Evolutionary conservation across 257 asterid genomes (phyloP).

Genomic region (Petunia axillaris): DNA sequence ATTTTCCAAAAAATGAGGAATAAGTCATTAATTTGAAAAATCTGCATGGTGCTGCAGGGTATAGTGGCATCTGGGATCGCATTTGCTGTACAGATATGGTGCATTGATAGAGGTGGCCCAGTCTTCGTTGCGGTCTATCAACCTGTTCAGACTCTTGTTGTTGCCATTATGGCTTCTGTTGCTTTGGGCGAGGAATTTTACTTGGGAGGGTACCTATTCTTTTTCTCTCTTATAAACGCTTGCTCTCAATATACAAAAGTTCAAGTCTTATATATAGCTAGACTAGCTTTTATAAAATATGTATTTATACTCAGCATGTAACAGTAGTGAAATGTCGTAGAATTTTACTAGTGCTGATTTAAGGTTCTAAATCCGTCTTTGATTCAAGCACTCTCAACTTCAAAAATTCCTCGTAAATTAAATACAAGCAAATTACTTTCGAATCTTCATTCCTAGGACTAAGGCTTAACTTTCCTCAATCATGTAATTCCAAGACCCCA

Average conservation of each 20-base stretch:
- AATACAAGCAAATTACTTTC: neutral
- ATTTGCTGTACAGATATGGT: constrained; percentile 99
- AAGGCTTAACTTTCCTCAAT: neutral
- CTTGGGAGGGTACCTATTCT: constrained; percentile 76
- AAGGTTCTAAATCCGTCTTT: neutral
- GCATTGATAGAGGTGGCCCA: constrained; percentile 97
- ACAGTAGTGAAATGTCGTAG: too few relatives aligned
- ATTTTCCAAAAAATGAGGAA: too few relatives aligned
- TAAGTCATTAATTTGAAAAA: too few relatives aligned
- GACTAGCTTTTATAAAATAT: neutral
- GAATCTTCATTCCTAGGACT: neutral
- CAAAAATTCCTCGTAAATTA: neutral
- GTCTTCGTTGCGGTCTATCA: constrained; percentile 97
- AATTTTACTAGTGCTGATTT: too few relatives aligned
- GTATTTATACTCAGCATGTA: neutral
- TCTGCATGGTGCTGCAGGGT: constrained; percentile 55
- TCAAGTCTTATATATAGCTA: too few relatives aligned
- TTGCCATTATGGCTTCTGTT: constrained; percentile 76
- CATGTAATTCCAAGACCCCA: neutral
- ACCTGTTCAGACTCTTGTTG: constrained; percentile 97
- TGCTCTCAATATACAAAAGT: too few relatives aligned
- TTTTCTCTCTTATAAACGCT: neutral
- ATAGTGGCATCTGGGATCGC: constrained; percentile 98
- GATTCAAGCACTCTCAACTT: neutral
- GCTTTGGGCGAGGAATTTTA: constrained; percentile 82